Base-by-base conservation (phyloP, 129 eudicot genomes). In the Centella asiatica region DNA sequence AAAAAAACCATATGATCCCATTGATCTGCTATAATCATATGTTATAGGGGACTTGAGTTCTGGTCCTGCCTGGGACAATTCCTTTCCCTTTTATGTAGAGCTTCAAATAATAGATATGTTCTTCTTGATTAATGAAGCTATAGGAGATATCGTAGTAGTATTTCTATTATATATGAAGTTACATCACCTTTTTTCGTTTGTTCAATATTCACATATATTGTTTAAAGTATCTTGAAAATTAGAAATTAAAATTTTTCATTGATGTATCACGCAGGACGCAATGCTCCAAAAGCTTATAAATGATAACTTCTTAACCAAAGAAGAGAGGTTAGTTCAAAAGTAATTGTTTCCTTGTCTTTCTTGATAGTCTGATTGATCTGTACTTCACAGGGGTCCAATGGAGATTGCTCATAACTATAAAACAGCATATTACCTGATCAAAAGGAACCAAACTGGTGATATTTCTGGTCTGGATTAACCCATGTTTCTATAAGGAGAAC, bases 211-310 rank as follows among this genome's bases (percentile, higher is more conserved):
- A 19, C 20, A 29, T 33, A 58, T 58, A 12, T 28, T 56, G 3
- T 32, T 13, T 4, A 31, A 19, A 4, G 18, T 29, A 31, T 32
- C 2, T 10, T 14, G 20, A 31, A 31, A 56, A 31, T 18, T 29
- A n/a, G 4, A 9, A 31, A 56, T 19, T 4, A 20, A 25, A 57
- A 20, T n/a, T 58, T 58, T 20, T 18, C 1, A 18, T 49, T 76
- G 19, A 23, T 69, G 67, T 66, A 33, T 81, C 66, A 66, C 27
- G 59, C 95, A 92, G 99, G 99, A 92, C 80, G 88, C 92, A 25
- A 76, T 92, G 88, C 88, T 92, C 72, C 80, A 80, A 61, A 92
- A 84, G 65, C 89, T 92, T 57, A 39, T 78, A 48, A 74, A 47
- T 44, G 99, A 92, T 44, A 73, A 84, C 53, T 60, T 60, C 63